Evolutionary conservation across 805 yeast species (phyloP).

Genomic region (Metschnikowia henanensis): DNA sequence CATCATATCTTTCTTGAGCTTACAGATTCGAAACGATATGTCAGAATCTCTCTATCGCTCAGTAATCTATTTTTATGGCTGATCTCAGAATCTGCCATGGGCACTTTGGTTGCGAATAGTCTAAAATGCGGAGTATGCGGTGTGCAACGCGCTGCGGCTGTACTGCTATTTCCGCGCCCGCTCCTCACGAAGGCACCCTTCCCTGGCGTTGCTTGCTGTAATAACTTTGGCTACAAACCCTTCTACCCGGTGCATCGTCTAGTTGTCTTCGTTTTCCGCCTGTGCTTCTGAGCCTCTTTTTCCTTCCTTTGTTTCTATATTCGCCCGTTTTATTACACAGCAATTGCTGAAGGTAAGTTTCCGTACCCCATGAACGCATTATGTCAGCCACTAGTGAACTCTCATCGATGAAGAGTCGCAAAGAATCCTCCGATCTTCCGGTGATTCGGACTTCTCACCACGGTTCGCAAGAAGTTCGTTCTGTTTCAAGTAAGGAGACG

Average conservation of each 20-base stretch:
- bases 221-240: neutral
- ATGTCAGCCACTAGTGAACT: constrained; percentile 1
- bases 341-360: no score
- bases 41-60: no score
- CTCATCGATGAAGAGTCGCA: neutral
- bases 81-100: neutral
- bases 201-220: neutral
- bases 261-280: no score
- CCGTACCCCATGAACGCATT: neutral
- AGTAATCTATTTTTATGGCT: neutral
- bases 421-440: neutral
- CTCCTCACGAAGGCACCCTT: neutral
- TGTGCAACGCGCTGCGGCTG: constrained; percentile 2
- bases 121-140: constrained; percentile 2
- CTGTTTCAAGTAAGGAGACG: neutral
- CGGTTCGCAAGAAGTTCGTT: neutral
- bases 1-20: no score
- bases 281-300: no score
- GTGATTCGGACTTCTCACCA: constrained; percentile 1
- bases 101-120: neutral
- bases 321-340: no score
- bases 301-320: no score
- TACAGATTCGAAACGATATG: no score
- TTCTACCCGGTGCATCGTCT: no score
- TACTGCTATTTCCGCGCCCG: neutral